Evolutionary conservation across 345 rosid species (phyloP).

Genomic region (Camelina hispida): DNA sequence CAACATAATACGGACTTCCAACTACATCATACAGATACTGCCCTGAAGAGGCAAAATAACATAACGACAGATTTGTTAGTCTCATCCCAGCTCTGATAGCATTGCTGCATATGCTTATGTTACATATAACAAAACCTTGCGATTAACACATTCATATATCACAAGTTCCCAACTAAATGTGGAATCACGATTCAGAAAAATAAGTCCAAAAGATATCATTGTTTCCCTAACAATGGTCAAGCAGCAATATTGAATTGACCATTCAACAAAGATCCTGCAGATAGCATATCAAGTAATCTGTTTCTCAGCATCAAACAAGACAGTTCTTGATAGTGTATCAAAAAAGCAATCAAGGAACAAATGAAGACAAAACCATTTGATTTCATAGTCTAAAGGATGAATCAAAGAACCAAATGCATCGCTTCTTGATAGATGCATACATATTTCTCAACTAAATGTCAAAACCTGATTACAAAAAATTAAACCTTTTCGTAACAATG

Average conservation of each 20-base stretch:
- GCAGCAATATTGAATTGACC: not conserved
- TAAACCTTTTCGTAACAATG: not conserved
- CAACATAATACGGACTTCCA: constrained; percentile 98
- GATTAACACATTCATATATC: too few relatives aligned
- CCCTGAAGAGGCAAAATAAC: constrained; percentile 53
- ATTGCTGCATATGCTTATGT: not conserved
- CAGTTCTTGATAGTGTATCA: not conserved
- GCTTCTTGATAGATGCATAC: not conserved
- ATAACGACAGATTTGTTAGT: not conserved
- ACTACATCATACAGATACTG: constrained; percentile 85
- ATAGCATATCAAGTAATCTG: not conserved
- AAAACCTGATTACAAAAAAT: not conserved
- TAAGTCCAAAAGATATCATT: not conserved
- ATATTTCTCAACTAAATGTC: constrained; percentile 4
- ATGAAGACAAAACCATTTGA: too few relatives aligned
- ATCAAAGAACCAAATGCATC: not conserved
- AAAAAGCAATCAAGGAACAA: too few relatives aligned
- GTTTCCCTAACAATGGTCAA: constrained; percentile 13
- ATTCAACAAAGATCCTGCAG: not conserved
- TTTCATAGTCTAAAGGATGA: not conserved
- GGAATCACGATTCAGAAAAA: not conserved
- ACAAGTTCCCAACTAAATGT: not conserved
- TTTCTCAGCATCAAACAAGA: not conserved
- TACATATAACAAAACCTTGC: not conserved
- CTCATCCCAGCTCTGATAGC: not conserved